phyloP scores from a whole-genome alignment of 805 yeast genomes.

The Lipomyces sp. region DNA sequence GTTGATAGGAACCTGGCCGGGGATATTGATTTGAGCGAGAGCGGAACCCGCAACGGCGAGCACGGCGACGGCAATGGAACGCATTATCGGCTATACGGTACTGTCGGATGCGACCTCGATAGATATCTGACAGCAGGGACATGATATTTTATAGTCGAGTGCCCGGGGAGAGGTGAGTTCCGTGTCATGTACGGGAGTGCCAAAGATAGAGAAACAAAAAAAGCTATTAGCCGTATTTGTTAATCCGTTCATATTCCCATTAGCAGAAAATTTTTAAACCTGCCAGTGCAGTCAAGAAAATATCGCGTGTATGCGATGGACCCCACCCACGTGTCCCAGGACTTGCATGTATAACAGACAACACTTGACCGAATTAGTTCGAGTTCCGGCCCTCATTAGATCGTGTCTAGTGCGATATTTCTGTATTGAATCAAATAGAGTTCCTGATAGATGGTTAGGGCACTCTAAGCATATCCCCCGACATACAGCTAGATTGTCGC shows the following conservation, averaged over 20 bases:
- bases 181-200: not conserved
- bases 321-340: not conserved
- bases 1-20: slow-evolving; percentile 12
- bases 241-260: not conserved
- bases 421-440: too few species aligned
- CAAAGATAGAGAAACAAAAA: too few species aligned
- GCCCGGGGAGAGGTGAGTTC: not conserved
- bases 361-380: not conserved
- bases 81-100: not conserved
- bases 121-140: not conserved
- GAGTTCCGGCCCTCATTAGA: not conserved
- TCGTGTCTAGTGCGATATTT: too few species aligned
- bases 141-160: not conserved
- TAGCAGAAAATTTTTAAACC: not conserved
- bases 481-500: too few species aligned
- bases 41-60: not conserved
- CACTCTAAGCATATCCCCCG: too few species aligned
- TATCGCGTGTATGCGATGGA: not conserved
- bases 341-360: not conserved
- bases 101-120: not conserved
- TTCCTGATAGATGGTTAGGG: too few species aligned
- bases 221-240: not conserved
- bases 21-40: slow-evolving; percentile 13
- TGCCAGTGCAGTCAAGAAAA: not conserved
- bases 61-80: not conserved